phyloP scores from a whole-genome alignment of 139 green algal genomes.

The Chlorella sp. region DNA sequence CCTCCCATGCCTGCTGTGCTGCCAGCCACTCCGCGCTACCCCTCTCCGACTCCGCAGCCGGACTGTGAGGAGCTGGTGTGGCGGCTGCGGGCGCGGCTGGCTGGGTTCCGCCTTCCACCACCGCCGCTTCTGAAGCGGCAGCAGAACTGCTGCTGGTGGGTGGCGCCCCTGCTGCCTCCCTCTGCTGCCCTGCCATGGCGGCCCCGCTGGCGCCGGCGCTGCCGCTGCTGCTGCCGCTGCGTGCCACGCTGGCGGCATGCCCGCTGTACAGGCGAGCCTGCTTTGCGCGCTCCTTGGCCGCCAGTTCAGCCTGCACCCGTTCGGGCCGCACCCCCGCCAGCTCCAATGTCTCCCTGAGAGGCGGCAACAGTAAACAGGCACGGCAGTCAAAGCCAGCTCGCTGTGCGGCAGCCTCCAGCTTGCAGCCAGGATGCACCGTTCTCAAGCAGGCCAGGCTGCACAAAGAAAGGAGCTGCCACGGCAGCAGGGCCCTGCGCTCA shows the following conservation, averaged over 20 bases:
- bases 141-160: too few species aligned
- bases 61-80: background rate
- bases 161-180: background rate
- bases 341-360: background rate
- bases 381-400: too few species aligned
- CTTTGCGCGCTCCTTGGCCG: background rate
- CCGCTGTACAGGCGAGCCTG: constrained; percentile 4
- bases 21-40: constrained; percentile 6
- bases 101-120: background rate
- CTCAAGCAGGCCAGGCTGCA: background rate
- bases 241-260: background rate
- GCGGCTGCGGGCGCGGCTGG: background rate
- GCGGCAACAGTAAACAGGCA: too few species aligned
- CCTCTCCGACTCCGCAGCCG: background rate
- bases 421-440: background rate
- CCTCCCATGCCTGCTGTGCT: constrained; percentile 12
- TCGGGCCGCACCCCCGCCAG: background rate
- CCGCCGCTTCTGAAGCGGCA: background rate
- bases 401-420: background rate
- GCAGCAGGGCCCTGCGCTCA: background rate
- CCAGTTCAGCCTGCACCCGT: background rate
- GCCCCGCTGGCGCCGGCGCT: background rate
- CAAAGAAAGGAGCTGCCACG: background rate
- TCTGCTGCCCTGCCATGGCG: background rate
- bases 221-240: background rate